These are phyloP conservation scores for Grosmannia serpens DNA, from an alignment of 2,329 filamentous ascomycete genomes.

Conservation along the genomic window DNA sequence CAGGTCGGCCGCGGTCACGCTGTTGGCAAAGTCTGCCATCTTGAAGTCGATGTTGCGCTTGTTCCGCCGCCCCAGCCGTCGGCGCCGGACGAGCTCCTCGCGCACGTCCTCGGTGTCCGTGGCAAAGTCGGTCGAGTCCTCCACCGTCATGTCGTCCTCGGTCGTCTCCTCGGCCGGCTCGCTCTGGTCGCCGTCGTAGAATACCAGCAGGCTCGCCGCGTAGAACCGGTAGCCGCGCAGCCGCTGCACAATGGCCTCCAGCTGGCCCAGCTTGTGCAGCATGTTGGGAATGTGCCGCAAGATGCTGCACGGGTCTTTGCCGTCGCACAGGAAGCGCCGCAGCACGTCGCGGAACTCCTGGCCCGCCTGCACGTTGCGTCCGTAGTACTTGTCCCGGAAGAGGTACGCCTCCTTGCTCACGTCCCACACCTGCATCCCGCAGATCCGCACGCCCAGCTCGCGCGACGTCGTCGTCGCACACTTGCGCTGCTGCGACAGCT, in stretches of 20 bases:
- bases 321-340: slow-evolving; percentile 83
- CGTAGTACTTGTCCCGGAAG: slow-evolving; percentile 98
- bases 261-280: slow-evolving; percentile 66
- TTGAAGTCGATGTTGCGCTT: slow-evolving; percentile 73
- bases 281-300: slow-evolving; percentile 80
- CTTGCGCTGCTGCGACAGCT: slow-evolving; percentile 83
- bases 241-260: slow-evolving; percentile 72
- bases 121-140: slow-evolving; percentile 46
- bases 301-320: slow-evolving; percentile 68
- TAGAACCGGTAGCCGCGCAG: slow-evolving; percentile 88
- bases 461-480: slow-evolving; percentile 86
- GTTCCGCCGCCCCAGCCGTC: slow-evolving; percentile 21
- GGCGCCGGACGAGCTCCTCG: slow-evolving; percentile 13
- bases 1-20: slow-evolving; percentile 76
- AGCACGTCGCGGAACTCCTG: slow-evolving; percentile 81
- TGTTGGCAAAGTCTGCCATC: slow-evolving; percentile 98
- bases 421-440: slow-evolving; percentile 95
- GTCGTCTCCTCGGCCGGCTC: slow-evolving; percentile 50
- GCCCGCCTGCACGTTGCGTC: slow-evolving; percentile 76
- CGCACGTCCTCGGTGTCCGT: slow-evolving; percentile 43
- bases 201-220: slow-evolving; percentile 85
- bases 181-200: slow-evolving; percentile 78
- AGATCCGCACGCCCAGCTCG: slow-evolving; percentile 84
- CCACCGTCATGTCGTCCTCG: slow-evolving; percentile 38
- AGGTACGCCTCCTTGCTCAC: slow-evolving; percentile 69